Evolutionary conservation across 306 rosid genomes (phyloP), one percentile per base, ranked within the genome.

Genomic region (Rosa lucieae): DNA sequence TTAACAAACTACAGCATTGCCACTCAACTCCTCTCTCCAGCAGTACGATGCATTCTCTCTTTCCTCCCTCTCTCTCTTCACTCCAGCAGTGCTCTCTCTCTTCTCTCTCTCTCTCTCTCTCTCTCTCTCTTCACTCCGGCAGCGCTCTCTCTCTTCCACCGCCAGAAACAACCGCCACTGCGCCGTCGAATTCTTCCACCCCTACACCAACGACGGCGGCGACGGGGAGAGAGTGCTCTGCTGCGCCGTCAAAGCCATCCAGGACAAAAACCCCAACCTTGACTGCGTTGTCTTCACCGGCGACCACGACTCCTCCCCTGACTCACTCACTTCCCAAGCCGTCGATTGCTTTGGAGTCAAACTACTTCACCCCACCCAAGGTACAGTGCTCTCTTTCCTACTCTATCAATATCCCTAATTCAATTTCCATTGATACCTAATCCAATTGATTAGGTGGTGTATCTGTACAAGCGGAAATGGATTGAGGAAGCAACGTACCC

Each of bases 191-290:
- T 95, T 92, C 93, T 93, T 95, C 88, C 98, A 95, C 70, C 99
- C 98, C 5, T 95, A 85, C 86, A 93, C 99, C 81, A 93, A 93
- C 80, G 96, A 91, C 46, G 98, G 97, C 10, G 98, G 96, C 51
- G 99, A 97, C 12, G 94, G 99, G 5, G 99, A 95, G 78, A 82
- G 96, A 74, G 98, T 95, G 13, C 84, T 95, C 6, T 95, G 99
- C 98, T 93, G 98, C 75, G 94, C 94, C 58, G 92, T 95, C 53
- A 95, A 86, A 89, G 94, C 91, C 63, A 61, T 93, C 74, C 97
- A 95, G 74, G 98, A 93, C 5, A 88, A 86, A 42, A 82, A 68
- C 74, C 92, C 90, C 39, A 79, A 59, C 75, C 91, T 95, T 40
- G 87, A 85, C 0, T 90, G 94, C 83, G 35, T 88, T 58, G 80